Percentiles rank a stretch among this genome's conserved stretches.
Evolutionary conservation across 148 eudicot species (phyloP).

Genomic region (Rheum nobile): DNA sequence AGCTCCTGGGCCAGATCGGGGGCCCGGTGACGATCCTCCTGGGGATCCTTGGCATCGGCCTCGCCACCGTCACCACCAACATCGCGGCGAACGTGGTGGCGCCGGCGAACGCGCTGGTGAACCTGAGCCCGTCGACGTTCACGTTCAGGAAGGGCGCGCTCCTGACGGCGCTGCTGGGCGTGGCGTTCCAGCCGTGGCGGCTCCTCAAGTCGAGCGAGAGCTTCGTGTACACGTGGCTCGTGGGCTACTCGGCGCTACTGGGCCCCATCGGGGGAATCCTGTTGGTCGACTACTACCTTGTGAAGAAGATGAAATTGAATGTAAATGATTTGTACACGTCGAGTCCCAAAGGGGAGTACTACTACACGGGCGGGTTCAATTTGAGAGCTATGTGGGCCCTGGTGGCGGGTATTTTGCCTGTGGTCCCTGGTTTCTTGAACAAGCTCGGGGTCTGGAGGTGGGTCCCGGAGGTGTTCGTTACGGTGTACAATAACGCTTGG

Average conservation of each 20-base stretch:
- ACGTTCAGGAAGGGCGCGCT: conserved; percentile 73
- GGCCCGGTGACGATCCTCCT: conserved; percentile 50
- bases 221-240: conserved; percentile 95
- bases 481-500: conserved; percentile 89
- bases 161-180: conserved; percentile 75
- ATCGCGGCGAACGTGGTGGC: conserved; percentile 96
- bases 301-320: conserved; percentile 32
- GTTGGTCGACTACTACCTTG: conserved; percentile 71
- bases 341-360: conserved; percentile 50
- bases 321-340: conserved; percentile 47
- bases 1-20: conserved; percentile 67
- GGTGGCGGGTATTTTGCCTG: conserved; percentile 63
- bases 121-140: conserved; percentile 75
- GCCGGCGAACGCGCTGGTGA: conserved; percentile 88
- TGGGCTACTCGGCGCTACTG: conserved; percentile 80
- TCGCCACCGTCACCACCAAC: conserved; percentile 87
- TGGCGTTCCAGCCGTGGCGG: conserved; percentile 91
- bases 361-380: conserved; percentile 70
- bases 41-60: conserved; percentile 71
- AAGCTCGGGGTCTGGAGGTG: conserved; percentile 40
- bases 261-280: conserved; percentile 88
- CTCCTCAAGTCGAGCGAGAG: conserved; percentile 82
- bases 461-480: conserved; percentile 28
- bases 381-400: conserved; percentile 56
- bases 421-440: conserved; percentile 71